phyloP scores from a whole-genome alignment of 805 yeast species.

The Ogataea thermomethanolica region DNA sequence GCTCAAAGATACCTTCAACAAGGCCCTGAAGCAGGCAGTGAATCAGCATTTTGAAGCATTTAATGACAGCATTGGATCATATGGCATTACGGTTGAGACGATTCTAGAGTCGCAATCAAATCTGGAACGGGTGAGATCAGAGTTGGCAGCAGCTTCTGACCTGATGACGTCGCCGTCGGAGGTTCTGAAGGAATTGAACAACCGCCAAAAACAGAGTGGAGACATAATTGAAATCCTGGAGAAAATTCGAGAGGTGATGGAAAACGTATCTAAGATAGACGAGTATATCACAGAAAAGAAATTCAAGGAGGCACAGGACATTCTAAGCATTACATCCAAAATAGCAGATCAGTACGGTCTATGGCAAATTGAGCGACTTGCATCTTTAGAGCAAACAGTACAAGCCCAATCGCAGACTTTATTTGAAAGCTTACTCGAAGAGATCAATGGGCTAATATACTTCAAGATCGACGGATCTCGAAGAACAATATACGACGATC shows the following conservation, averaged over 20 bases:
- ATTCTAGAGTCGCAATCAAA: slow-evolving; percentile 59
- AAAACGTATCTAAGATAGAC: slow-evolving; percentile 63
- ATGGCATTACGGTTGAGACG: slow-evolving; percentile 62
- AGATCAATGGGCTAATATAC: slow-evolving; percentile 55
- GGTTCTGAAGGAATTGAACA: slow-evolving; percentile 59
- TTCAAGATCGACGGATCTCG: slow-evolving; percentile 21
- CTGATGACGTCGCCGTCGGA: slow-evolving; percentile 47
- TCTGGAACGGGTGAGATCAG: slow-evolving; percentile 20
- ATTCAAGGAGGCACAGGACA: slow-evolving; percentile 47
- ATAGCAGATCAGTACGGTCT: slow-evolving; percentile 49
- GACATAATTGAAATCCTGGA: slow-evolving; percentile 70
- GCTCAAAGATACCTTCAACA: slow-evolving; percentile 53
- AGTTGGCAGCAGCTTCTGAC: slow-evolving; percentile 19
- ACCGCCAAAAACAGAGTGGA: slow-evolving; percentile 55
- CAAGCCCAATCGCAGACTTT: slow-evolving; percentile 56
- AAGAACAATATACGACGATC: slow-evolving; percentile 31
- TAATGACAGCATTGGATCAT: slow-evolving; percentile 81
- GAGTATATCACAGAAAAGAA: slow-evolving; percentile 63
- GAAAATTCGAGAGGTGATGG: slow-evolving; percentile 57
- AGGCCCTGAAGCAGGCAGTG: slow-evolving; percentile 64
- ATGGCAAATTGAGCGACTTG: slow-evolving; percentile 56
- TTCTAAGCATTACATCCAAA: slow-evolving; percentile 36
- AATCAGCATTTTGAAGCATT: slow-evolving; percentile 80
- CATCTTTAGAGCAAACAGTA: slow-evolving; percentile 47
- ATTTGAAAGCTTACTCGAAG: slow-evolving; percentile 73